Evolutionary conservation across 306 rosid genomes (phyloP).

Genomic region (Corylus americana): DNA sequence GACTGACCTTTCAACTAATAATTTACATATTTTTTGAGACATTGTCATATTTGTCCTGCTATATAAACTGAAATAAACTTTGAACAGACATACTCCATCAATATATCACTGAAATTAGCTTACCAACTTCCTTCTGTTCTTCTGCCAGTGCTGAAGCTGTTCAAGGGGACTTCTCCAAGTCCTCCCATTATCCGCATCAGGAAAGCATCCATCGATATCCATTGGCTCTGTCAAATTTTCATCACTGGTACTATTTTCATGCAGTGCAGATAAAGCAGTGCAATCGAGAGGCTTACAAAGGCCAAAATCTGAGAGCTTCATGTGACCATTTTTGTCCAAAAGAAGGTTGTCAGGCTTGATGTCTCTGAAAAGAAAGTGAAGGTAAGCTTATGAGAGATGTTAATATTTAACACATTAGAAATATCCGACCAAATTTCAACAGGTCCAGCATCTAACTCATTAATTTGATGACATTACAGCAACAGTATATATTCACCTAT

Average conservation of each 20-base stretch:
- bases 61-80: conserved; percentile 17
- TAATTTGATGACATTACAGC: conserved; percentile 20
- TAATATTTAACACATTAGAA: conserved; percentile 21
- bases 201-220: conserved; percentile 67
- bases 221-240: conserved; percentile 81
- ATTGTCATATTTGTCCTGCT: conserved; percentile 5
- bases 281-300: conserved; percentile 98
- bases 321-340: conserved; percentile 88
- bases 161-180: conserved; percentile 93
- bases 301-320: conserved; percentile 99
- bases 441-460: conserved; percentile 22
- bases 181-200: conserved; percentile 68
- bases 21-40: conserved; percentile 1
- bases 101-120: conserved; percentile 31
- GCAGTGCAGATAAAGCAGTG: conserved; percentile 80
- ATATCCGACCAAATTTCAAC: background rate
- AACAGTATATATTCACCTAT: conserved; percentile 58
- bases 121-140: conserved; percentile 98
- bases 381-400: conserved; percentile 24
- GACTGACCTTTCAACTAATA: conserved; percentile 8
- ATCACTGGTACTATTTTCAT: conserved; percentile 82
- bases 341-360: conserved; percentile 98
- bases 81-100: conserved; percentile 16
- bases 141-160: conserved; percentile 98
- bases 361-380: conserved; percentile 61